Evolutionary conservation across 768 basidiomycete genomes (phyloP).

Genomic region (Sarcodon aspratus): DNA sequence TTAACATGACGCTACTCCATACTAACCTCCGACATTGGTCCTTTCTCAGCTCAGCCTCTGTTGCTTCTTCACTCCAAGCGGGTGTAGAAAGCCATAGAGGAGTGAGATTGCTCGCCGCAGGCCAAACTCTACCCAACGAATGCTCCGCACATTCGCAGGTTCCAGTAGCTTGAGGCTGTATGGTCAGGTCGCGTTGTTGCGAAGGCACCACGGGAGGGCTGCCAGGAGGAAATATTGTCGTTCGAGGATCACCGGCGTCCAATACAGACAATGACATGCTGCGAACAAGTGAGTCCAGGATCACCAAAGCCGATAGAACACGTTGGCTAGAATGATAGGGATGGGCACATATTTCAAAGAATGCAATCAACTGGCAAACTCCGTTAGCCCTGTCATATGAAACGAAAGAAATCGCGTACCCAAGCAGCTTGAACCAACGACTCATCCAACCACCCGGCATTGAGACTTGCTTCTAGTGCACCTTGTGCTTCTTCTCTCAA

Average conservation of each 20-base stretch:
- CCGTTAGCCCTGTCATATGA: not conserved
- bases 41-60: slow-evolving; percentile 53
- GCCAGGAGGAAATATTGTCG: slow-evolving; percentile 35
- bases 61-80: slow-evolving; percentile 47
- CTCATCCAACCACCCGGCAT: slow-evolving; percentile 63
- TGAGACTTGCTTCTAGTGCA: slow-evolving; percentile 60
- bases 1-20: slow-evolving; percentile 58
- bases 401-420: slow-evolving; percentile 28
- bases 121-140: slow-evolving; percentile 41
- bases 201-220: slow-evolving; percentile 34
- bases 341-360: slow-evolving; percentile 66
- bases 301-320: slow-evolving; percentile 41
- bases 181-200: slow-evolving; percentile 1
- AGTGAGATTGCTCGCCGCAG: slow-evolving; percentile 35
- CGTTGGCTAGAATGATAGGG: slow-evolving; percentile 45
- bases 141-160: slow-evolving; percentile 21
- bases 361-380: slow-evolving; percentile 42
- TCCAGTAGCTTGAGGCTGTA: not conserved
- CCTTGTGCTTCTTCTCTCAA: slow-evolving; percentile 60
- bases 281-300: slow-evolving; percentile 61
- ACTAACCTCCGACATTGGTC: slow-evolving; percentile 65
- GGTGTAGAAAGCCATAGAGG: slow-evolving; percentile 57
- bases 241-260: slow-evolving; percentile 44
- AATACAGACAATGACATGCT: slow-evolving; percentile 45
- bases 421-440: slow-evolving; percentile 67